Percentiles rank a stretch among this genome's conserved stretches.
Evolutionary conservation across 2,329 filamentous ascomycete species (phyloP).

Genomic region (Chrysoporthe austroafricana): DNA sequence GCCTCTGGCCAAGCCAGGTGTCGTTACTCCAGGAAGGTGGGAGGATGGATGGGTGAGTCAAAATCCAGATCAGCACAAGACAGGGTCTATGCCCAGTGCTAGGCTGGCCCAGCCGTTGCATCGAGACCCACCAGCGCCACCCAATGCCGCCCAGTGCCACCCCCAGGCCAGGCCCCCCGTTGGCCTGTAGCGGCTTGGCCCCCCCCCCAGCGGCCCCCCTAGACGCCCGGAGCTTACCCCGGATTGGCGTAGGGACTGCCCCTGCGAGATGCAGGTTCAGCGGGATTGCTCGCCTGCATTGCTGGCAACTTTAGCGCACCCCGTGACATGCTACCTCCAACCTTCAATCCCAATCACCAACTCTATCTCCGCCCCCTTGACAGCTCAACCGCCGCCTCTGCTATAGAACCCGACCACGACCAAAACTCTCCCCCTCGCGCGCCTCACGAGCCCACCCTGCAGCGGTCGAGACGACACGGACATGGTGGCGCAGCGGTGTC

Average conservation of each 20-base stretch:
- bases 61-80: background rate
- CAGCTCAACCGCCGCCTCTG: background rate
- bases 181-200: background rate
- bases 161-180: background rate
- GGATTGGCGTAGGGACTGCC: constrained; percentile 18
- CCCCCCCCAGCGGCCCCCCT: background rate
- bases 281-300: constrained; percentile 3
- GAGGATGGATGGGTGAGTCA: background rate
- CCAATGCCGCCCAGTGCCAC: background rate
- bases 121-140: background rate
- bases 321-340: constrained; percentile 1
- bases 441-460: no score
- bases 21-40: background rate
- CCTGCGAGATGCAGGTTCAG: constrained; percentile 6
- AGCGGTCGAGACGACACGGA: constrained; percentile 14
- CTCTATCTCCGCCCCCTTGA: background rate
- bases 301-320: constrained; percentile 16
- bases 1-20: background rate
- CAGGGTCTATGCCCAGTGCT: background rate
- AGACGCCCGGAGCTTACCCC: constrained; percentile 15
- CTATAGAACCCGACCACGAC: background rate
- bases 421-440: background rate
- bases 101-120: background rate
- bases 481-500: constrained; percentile 26
- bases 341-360: background rate